These are phyloP conservation scores for Boletus holoroseus DNA, from an alignment of 1,284 basidiomycete species.

Conservation along the genomic window DNA sequence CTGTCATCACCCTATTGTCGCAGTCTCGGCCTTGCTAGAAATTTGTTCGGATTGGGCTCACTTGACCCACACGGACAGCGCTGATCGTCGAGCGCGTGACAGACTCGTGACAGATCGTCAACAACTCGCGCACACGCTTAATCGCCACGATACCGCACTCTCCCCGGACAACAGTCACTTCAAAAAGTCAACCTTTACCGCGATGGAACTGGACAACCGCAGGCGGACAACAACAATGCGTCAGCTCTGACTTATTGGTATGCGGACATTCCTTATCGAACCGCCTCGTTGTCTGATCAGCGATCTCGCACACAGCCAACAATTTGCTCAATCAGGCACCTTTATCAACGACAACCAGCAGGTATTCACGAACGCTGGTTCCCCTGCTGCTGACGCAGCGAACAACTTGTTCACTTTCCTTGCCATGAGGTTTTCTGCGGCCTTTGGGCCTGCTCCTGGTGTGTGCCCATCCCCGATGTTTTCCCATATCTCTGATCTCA, in stretches of 20 bases:
- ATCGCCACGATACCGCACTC: no score
- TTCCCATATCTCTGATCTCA: neutral
- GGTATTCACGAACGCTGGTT: constrained; percentile 15
- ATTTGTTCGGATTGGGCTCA: no score
- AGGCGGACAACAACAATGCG: constrained; percentile 22
- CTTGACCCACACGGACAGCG: no score
- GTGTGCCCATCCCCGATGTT: neutral
- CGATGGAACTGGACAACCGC: constrained; percentile 25
- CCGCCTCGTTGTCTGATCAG: neutral
- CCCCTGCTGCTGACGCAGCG: constrained; percentile 20
- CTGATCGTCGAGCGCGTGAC: no score
- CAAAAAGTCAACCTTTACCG: constrained; percentile 28
- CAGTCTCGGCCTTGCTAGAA: no score
- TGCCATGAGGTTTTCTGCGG: constrained; percentile 25
- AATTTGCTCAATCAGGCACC: constrained; percentile 22
- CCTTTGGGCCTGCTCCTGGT: constrained; percentile 26
- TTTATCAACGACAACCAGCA: constrained; percentile 26
- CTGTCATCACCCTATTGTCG: no score
- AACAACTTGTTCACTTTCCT: constrained; percentile 28
- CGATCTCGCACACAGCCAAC: constrained; percentile 12
- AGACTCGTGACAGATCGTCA: no score
- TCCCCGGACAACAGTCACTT: constrained; percentile 24
- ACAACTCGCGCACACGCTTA: no score
- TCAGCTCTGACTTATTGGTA: constrained; percentile 24
- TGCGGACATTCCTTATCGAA: neutral